phyloP scores from a whole-genome alignment of 805 yeast species.

The Sugiyamaella qingdaonensis region DNA sequence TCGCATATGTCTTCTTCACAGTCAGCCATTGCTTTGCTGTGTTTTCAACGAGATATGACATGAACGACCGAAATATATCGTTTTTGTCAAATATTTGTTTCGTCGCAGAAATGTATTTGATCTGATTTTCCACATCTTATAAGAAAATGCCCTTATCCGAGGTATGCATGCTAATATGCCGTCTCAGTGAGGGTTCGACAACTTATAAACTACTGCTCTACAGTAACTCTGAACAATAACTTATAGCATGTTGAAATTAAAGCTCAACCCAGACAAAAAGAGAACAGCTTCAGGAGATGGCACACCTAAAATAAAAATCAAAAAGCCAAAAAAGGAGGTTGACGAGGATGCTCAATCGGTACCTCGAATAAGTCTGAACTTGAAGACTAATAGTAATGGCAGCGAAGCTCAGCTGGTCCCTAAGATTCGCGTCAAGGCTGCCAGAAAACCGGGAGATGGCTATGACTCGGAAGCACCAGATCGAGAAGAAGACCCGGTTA shows the following conservation, averaged over 20 bases:
- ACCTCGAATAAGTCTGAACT: conserved; percentile 10
- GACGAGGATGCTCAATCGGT: neutral
- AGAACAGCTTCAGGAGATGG: neutral
- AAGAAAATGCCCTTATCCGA: neutral
- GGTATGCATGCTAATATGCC: neutral
- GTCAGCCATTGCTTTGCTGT: conserved; percentile 8
- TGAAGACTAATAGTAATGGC: conserved; percentile 2
- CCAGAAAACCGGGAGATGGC: conserved; percentile 85
- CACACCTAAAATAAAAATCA: conserved; percentile 12
- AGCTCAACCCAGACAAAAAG: conserved; percentile 23
- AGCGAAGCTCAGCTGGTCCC: conserved; percentile 29
- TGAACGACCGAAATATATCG: too few relatives aligned
- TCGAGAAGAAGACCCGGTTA: conserved; percentile 86
- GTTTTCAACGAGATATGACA: conserved; percentile 4
- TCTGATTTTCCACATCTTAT: too few relatives aligned
- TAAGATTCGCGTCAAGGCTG: conserved; percentile 51
- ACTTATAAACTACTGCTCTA: too few relatives aligned
- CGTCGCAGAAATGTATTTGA: neutral
- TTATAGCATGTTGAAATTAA: conserved; percentile 24
- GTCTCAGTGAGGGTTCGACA: too few relatives aligned
- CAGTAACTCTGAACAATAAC: too few relatives aligned
- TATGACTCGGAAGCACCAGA: conserved; percentile 97
- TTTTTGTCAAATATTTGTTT: neutral
- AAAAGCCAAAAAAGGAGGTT: conserved; percentile 4
- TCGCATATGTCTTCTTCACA: conserved; percentile 22